Evolutionary conservation across 2,329 filamentous ascomycete genomes (phyloP), one percentile per base, ranked within the genome.

Genomic region (Diaporthe australafricana): DNA sequence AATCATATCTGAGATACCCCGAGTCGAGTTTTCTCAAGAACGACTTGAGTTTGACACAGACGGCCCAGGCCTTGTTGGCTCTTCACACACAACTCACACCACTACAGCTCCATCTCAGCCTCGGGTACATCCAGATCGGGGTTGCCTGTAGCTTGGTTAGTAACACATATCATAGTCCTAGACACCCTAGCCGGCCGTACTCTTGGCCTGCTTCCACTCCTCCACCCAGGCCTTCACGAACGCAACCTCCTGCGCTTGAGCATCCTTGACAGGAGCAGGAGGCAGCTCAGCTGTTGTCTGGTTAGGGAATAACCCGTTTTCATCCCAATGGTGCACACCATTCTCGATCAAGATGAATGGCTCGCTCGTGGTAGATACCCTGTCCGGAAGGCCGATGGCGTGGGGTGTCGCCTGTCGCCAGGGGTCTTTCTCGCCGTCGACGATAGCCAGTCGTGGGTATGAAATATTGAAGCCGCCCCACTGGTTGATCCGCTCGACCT

Each of bases 291-390:
- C 75, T 7, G 85, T 88, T 0, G 91, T 91, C 79, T 93, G 85
- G 71, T 91, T 91, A 1, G 84, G 80, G 63, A 91, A 89, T n/a
- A 93, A 76, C 0, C 91, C 90, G 74, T 92, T 92, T 82, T 92
- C 91, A 75, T 94, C 92, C 92, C 93, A 96, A 79, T 96, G 93
- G 80, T 97, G 94, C 25, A 95, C 93, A 0, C 89, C 93, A n/a
- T 88, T 87, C 4, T 86, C 83, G 56, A 97, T 94, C 56, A 96
- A 78, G n/a, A 94, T 86, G 74, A 92, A 93, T 0, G 94, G 94
- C 83, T 95, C 88, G 60, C 85, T 87, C 0, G 84, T 82, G 0
- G 92, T 93, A 55, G 87, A 92, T 17, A 84, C 81, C 25, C 93
- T 85, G 38, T 84, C 82, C 0, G 86, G 84, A 0, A 90, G 87